phyloP scores from a whole-genome alignment of 176 grass and related monocot species.

The Musa acuminata region DNA sequence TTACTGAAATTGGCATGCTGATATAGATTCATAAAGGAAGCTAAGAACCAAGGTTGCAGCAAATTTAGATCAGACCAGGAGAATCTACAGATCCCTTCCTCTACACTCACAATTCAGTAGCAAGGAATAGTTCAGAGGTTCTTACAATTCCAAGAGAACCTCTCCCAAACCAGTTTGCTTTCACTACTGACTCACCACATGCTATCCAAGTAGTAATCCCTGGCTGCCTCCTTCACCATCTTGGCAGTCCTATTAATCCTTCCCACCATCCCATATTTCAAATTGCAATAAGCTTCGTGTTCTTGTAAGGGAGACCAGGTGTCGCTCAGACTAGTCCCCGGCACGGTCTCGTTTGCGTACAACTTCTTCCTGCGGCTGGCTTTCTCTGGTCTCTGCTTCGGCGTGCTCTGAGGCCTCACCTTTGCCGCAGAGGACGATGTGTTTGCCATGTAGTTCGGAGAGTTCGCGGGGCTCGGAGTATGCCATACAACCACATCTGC shows the following conservation, averaged over 20 bases:
- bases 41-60: neutral
- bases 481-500: neutral
- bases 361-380: neutral
- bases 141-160: slow-evolving; percentile 11
- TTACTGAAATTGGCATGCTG: too few species aligned
- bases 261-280: slow-evolving; percentile 14
- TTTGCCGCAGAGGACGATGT: slow-evolving; percentile 39
- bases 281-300: slow-evolving; percentile 22
- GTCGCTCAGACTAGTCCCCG: slow-evolving; percentile 8
- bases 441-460: slow-evolving; percentile 8
- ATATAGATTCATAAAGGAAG: neutral
- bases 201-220: slow-evolving; percentile 76
- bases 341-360: slow-evolving; percentile 3
- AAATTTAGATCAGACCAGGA: slow-evolving; percentile 5
- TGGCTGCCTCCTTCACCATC: slow-evolving; percentile 30
- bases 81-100: slow-evolving; percentile 7
- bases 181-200: slow-evolving; percentile 46
- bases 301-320: slow-evolving; percentile 25
- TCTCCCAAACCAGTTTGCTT: neutral
- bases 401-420: slow-evolving; percentile 57
- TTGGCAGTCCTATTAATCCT: slow-evolving; percentile 18
- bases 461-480: neutral
- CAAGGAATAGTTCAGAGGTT: neutral
- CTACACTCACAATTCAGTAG: neutral
- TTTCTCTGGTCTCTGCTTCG: slow-evolving; percentile 31